Conservation (phyloP, 768 basidiomycete genomes). For the Hypsizygus marmoreus region DNA sequence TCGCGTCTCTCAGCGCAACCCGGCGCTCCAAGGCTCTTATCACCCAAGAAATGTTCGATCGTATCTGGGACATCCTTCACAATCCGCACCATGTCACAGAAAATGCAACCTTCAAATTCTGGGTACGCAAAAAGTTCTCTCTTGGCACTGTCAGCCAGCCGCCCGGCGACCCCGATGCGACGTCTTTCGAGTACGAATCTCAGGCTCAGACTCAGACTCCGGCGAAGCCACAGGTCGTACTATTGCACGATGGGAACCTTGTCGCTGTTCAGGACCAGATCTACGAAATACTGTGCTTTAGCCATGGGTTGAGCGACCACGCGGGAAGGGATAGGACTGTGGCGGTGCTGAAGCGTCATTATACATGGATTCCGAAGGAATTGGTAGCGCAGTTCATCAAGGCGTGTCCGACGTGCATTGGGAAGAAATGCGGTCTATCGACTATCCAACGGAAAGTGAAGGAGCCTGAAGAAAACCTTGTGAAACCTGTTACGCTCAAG, state of each 20-base stretch:
- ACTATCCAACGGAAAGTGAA: conserved; percentile 11
- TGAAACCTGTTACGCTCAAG: conserved; percentile 14
- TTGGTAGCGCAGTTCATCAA: conserved; percentile 79
- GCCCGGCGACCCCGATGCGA: conserved; percentile 12
- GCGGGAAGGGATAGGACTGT: conserved; percentile 83
- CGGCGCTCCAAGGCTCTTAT: conserved; percentile 71
- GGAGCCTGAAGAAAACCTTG: conserved; percentile 12
- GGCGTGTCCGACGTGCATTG: conserved; percentile 74
- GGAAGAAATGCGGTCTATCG: conserved; percentile 41
- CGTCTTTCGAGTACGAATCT: not conserved
- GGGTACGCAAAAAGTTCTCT: conserved; percentile 82
- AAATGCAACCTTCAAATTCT: conserved; percentile 77
- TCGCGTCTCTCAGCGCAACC: conserved; percentile 55
- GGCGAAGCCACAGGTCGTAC: too few species aligned
- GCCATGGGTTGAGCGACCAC: conserved; percentile 65
- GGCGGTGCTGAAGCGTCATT: conserved; percentile 62
- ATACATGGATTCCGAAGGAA: conserved; percentile 86
- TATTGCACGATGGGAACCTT: conserved; percentile 71
- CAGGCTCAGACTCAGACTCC: conserved; percentile 14
- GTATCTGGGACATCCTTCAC: conserved; percentile 69
- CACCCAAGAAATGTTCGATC: conserved; percentile 67
- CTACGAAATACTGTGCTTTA: conserved; percentile 75
- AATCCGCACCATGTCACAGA: conserved; percentile 46
- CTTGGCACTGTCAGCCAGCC: conserved; percentile 39
- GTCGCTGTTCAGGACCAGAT: conserved; percentile 80